Base-by-base conservation (phyloP, 163 green algal species). In the Volvox carteri region DNA sequence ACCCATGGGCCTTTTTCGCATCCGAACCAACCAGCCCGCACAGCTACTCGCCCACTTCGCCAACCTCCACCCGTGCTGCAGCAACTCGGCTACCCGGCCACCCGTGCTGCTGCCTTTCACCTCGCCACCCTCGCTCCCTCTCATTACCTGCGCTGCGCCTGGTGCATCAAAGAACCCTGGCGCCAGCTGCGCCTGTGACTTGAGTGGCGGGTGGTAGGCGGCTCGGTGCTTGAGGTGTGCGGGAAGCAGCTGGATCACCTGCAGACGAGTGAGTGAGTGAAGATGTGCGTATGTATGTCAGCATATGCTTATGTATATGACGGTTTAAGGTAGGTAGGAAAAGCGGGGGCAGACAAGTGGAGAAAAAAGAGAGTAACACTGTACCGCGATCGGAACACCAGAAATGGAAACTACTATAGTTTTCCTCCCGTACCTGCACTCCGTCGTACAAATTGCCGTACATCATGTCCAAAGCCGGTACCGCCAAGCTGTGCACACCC, bases 391-490 rank as follows among this genome's bases (percentile, higher is more conserved):
- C 48, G 48, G 48, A 11, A 58, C 48, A 14, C 48, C 48, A 58
- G 14, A 58, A 11, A 58, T 14, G 48, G n/a, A n/a, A n/a, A n/a
- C 50, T 58, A 11, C 54, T 65, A 19, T 65, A 65, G 25, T 65
- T n/a, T n/a, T n/a, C n/a, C 14, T 58, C 48, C 14, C 48, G 48
- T 48, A 83, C 74, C 74, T 83, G 74, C 44, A 86, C 78, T 4
- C 78, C 78, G 58, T 86, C 58, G 78, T 86, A 86, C 37, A 86
- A 41, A n/a, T 86, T 84, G 75, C 75, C 35, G 76, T 84, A 72
- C 76, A 73, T 28, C 35, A 58, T 54, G 23, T 72, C 76, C 48
- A 84, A 11, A 2, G 78, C 78, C 8, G 56, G 78, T 4, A 76
- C 30, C 0, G 39, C 19, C 21, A 86, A 56, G 54, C 54, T 48